Evolutionary conservation across 2,329 filamentous ascomycete species (phyloP).

Genomic region (Orbilia brochopaga): DNA sequence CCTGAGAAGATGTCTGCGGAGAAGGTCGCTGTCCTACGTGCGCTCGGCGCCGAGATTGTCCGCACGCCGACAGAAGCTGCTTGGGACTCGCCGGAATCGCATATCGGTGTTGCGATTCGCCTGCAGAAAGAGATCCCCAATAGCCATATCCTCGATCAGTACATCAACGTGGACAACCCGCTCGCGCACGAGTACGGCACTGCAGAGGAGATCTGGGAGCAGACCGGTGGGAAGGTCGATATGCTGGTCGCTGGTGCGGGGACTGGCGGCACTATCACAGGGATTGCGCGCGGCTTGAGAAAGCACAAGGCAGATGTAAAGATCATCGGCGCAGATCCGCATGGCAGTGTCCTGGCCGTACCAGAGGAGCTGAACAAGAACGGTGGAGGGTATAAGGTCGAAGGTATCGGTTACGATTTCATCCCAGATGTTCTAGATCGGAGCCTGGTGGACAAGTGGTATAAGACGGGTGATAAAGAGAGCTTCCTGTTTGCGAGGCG

Average conservation of each 20-base stretch:
- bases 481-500: slow-evolving; percentile 89
- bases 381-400: slow-evolving; percentile 89
- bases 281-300: slow-evolving; percentile 77
- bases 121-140: slow-evolving; percentile 96
- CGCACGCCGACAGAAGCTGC: slow-evolving; percentile 94
- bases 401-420: slow-evolving; percentile 98
- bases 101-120: slow-evolving; percentile 90
- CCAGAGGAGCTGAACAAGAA: slow-evolving; percentile 80
- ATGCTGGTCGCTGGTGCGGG: slow-evolving; percentile 90
- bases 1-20: slow-evolving; percentile 99
- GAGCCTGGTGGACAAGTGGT: slow-evolving; percentile 85
- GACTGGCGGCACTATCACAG: slow-evolving; percentile 93
- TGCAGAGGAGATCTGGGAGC: slow-evolving; percentile 92
- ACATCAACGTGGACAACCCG: slow-evolving; percentile 89
- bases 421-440: slow-evolving; percentile 91
- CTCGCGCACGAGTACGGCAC: slow-evolving; percentile 92
- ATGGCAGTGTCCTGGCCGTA: slow-evolving; percentile 86
- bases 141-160: slow-evolving; percentile 96
- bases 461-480: slow-evolving; percentile 93
- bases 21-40: slow-evolving; percentile 93
- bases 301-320: slow-evolving; percentile 87
- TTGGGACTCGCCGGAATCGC: slow-evolving; percentile 91
- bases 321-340: slow-evolving; percentile 88
- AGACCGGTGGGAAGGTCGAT: slow-evolving; percentile 81
- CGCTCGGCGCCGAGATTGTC: slow-evolving; percentile 95